Evolutionary conservation across 2,329 filamentous ascomycete species (phyloP), one percentile per base, ranked within the genome.

Genomic region (Ascochyta fabae): DNA sequence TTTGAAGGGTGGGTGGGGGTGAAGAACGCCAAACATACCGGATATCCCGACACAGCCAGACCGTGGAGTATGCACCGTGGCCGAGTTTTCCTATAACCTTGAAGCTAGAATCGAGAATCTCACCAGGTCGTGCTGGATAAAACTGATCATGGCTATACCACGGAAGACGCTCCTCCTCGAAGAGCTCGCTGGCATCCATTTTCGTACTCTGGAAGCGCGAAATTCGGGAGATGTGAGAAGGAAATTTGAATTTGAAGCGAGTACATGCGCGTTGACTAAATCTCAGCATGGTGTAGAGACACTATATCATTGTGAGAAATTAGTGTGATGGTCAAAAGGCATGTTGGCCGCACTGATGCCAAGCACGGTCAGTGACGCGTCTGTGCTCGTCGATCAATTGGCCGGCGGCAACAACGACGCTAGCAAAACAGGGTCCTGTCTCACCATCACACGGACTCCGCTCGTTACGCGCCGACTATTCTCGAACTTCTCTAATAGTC

Each of bases 31-130:
- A 56, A 52, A 66, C 54, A 56, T 56, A 64, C 64, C 43, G 33
- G 36, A 70, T 56, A 59, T 69, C 58, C 35, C 61, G 60, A 57
- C 60, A 65, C 29, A 72, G 59, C 68, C 66, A 72, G 36, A 68
- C 67, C 15, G 67, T 71, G 4, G 68, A 70, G 52, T 59, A 57
- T 38, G 50, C 44, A 41, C 68, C 67, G 44, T 63, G 71, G 12
- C 67, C 68, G 3, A 71, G 60, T 56, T 72, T 69, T 36, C 58
- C 62, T 6, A 71, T 42, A 41, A 72, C 40, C 39, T 66, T 66
- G 45, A 61, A 72, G 53, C 61, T 63, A 35, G 57, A 53, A 45
- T 63, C 48, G 29, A 68, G 54, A 43, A 68, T 36, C 35, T 70
- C 59, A 39, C 67, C 68, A 47, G 64, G 33, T 41, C 53, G 58